Conservation (phyloP, 2,329 filamentous ascomycete species). For the Lecanicillium sp. region DNA sequence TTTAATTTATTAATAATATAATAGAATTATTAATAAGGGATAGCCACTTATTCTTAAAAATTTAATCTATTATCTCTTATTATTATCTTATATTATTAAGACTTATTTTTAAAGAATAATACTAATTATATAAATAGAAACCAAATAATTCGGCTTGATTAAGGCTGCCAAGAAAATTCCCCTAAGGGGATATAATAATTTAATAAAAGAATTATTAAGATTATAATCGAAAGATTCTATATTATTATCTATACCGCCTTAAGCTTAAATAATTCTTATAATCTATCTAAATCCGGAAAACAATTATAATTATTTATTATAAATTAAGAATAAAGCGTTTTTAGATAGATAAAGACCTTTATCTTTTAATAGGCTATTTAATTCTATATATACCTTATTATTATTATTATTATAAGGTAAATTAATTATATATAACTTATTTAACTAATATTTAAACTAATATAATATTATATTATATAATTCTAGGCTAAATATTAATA, state of each 20-base stretch:
- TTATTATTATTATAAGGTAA: conserved; percentile 44
- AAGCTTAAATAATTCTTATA: conserved; percentile 40
- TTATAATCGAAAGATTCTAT: conserved; percentile 19
- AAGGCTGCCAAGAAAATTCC: too few relatives aligned
- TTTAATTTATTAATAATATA: too few relatives aligned
- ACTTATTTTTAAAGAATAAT: conserved; percentile 47
- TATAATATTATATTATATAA: conserved; percentile 49
- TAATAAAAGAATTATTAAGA: conserved; percentile 21
- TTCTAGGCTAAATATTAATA: conserved; percentile 39
- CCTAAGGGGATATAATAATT: too few relatives aligned
- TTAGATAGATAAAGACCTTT: conserved; percentile 46
- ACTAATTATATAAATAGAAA: conserved; percentile 34
- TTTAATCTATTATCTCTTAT: conserved; percentile 40
- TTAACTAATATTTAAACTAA: conserved; percentile 45
- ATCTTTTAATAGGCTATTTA: conserved; percentile 46
- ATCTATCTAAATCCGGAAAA: conserved; percentile 35
- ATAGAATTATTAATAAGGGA: too few relatives aligned
- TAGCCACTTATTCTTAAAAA: conserved; percentile 37
- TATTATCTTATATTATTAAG: conserved; percentile 34
- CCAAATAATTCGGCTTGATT: conserved; percentile 35
- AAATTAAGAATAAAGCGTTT: conserved; percentile 36
- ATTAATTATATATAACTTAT: conserved; percentile 47
- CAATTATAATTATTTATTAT: conserved; percentile 32
- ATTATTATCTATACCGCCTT: conserved; percentile 25
- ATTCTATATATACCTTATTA: conserved; percentile 38